Percentiles rank a stretch among this genome's conserved stretches.
Evolutionary conservation across 2,329 filamentous ascomycete species (phyloP).

Genomic region (Pestalotiopsis sp.): DNA sequence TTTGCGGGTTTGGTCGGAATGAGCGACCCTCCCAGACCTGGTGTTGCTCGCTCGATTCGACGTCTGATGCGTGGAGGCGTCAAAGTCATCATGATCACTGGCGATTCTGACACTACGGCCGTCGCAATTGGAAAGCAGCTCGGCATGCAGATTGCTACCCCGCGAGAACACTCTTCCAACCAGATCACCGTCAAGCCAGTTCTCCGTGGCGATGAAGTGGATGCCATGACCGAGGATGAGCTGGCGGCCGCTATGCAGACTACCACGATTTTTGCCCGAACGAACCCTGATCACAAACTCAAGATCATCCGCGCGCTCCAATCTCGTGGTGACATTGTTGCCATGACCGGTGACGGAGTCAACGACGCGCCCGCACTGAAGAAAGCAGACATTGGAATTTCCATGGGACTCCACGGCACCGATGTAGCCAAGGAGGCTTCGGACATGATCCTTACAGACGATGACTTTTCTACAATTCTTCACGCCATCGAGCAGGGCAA

Average conservation of each 20-base stretch:
- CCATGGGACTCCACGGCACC: constrained; percentile 92
- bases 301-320: constrained; percentile 94
- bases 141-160: constrained; percentile 78
- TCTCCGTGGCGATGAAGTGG: constrained; percentile 87
- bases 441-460: constrained; percentile 90
- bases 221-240: constrained; percentile 83
- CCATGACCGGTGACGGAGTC: constrained; percentile 98
- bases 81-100: constrained; percentile 98
- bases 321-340: constrained; percentile 90
- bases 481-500: constrained; percentile 98
- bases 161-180: constrained; percentile 51
- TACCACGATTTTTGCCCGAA: constrained; percentile 93
- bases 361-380: constrained; percentile 97
- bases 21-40: constrained; percentile 92
- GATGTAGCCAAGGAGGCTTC: constrained; percentile 96
- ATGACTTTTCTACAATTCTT: constrained; percentile 89
- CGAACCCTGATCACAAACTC: constrained; percentile 96
- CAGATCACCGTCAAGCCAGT: constrained; percentile 69
- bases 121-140: constrained; percentile 91
- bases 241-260: constrained; percentile 81
- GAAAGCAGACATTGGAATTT: constrained; percentile 95
- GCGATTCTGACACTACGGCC: constrained; percentile 92
- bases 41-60: constrained; percentile 85
- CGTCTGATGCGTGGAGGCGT: constrained; percentile 91
- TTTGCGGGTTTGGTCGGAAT: constrained; percentile 95